These are phyloP conservation scores for Suillus discolor DNA, from an alignment of 768 basidiomycete genomes.

Conservation along the genomic window DNA sequence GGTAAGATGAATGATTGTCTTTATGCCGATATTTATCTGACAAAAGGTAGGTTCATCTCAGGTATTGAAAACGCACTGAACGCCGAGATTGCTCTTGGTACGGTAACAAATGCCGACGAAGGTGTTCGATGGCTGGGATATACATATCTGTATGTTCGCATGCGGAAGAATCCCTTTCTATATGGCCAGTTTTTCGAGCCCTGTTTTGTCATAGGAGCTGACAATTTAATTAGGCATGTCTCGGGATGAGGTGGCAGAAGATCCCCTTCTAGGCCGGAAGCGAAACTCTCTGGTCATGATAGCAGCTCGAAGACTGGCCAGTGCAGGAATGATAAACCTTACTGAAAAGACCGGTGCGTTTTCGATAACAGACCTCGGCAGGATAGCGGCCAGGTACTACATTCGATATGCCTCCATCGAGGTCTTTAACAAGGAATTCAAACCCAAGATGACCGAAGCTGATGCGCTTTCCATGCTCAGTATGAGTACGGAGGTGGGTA, in stretches of 20 bases:
- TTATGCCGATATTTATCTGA: neutral
- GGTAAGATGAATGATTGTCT: constrained; percentile 48
- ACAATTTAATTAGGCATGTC: constrained; percentile 59
- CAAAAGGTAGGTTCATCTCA: constrained; percentile 58
- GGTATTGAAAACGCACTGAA: constrained; percentile 93
- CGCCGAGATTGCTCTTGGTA: constrained; percentile 93
- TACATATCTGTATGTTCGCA: constrained; percentile 94
- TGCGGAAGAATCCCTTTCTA: constrained; percentile 86
- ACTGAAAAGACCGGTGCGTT: constrained; percentile 61
- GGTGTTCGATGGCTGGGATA: constrained; percentile 95
- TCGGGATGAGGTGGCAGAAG: constrained; percentile 65
- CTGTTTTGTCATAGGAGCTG: constrained; percentile 8
- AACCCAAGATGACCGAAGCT: constrained; percentile 87
- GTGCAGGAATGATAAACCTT: constrained; percentile 81
- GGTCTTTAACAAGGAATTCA: constrained; percentile 80
- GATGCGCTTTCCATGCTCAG: constrained; percentile 87
- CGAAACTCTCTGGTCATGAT: constrained; percentile 65
- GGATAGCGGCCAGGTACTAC: constrained; percentile 97
- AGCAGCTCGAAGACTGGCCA: constrained; percentile 68
- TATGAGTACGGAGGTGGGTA: constrained; percentile 83
- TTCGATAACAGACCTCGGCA: constrained; percentile 84
- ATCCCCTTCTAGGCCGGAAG: constrained; percentile 72
- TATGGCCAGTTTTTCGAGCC: constrained; percentile 58
- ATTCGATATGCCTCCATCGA: constrained; percentile 85
- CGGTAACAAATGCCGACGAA: constrained; percentile 84